Conservation (phyloP, 108 stramenopile species). For the Nitzschia sp. region DNA sequence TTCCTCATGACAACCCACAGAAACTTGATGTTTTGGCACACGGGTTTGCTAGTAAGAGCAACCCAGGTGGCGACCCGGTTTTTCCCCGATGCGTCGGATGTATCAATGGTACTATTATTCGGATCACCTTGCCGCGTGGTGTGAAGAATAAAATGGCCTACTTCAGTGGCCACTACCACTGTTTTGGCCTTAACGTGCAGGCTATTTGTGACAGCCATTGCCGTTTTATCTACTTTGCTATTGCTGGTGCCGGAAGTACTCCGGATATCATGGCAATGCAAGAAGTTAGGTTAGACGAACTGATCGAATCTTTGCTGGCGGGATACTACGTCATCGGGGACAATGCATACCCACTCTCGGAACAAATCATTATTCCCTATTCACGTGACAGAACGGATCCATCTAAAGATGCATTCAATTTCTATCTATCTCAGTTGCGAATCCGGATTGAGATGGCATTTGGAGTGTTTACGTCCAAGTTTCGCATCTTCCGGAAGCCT, state of each 20-base stretch:
- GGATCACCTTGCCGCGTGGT: too few species aligned
- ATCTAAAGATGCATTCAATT: constrained; percentile 30
- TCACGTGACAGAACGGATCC: constrained; percentile 16
- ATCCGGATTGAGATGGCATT: constrained; percentile 51
- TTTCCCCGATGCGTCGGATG: too few species aligned
- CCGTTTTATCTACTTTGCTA: constrained; percentile 25
- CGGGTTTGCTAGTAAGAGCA: too few species aligned
- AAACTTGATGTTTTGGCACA: too few species aligned
- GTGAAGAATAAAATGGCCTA: constrained; percentile 25
- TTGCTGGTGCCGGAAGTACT: constrained; percentile 13
- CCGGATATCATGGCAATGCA: background rate
- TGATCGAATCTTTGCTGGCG: constrained; percentile 4
- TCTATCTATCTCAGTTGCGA: constrained; percentile 24
- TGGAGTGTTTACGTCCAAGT: constrained; percentile 30
- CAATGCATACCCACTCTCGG: constrained; percentile 14
- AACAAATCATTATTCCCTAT: constrained; percentile 27
- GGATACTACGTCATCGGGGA: constrained; percentile 25
- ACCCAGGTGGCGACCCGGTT: too few species aligned
- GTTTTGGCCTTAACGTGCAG: constrained; percentile 38
- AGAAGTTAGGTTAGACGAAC: constrained; percentile 5
- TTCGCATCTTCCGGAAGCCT: constrained; percentile 15
- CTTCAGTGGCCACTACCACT: constrained; percentile 40
- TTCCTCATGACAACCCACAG: too few species aligned
- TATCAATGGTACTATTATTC: too few species aligned
- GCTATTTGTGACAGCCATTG: constrained; percentile 10